Evolutionary conservation across 495 filamentous ascomycete genomes (phyloP).

Genomic region (Penicillium dipodomyicola): DNA sequence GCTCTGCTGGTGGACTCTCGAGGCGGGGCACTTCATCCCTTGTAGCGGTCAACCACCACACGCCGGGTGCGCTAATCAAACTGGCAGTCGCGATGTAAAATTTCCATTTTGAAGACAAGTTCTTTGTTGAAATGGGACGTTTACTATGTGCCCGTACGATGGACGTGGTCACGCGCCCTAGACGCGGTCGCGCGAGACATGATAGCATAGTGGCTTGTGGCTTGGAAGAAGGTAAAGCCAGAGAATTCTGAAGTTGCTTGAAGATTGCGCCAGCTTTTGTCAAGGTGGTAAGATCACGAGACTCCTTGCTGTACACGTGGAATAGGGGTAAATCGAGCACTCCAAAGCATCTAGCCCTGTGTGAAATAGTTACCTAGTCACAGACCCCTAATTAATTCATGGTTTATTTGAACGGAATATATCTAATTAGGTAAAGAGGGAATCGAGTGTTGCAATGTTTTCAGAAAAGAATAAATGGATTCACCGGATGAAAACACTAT

Average conservation of each 20-base stretch:
- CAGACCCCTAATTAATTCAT: background rate
- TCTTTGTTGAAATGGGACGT: conserved; percentile 16
- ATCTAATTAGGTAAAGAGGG: background rate
- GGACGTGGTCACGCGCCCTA: conserved; percentile 16
- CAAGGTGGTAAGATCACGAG: background rate
- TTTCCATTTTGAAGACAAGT: conserved; percentile 10
- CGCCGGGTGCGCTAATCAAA: conserved; percentile 17
- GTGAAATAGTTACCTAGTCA: background rate
- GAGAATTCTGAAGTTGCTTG: background rate
- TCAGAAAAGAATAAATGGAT: too few relatives aligned
- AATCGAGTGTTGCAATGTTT: background rate
- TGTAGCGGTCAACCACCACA: conserved; percentile 26
- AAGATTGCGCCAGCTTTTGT: background rate
- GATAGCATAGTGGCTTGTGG: conserved; percentile 4
- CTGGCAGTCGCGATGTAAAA: conserved; percentile 15
- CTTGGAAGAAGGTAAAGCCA: background rate
- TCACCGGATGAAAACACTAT: too few relatives aligned
- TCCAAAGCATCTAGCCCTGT: background rate
- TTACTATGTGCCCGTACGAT: conserved; percentile 2
- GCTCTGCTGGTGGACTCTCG: conserved; percentile 15
- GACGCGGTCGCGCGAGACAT: conserved; percentile 13
- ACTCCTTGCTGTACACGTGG: background rate
- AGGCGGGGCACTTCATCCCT: conserved; percentile 24
- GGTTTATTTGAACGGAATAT: background rate
- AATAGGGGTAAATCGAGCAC: background rate